A percentile compares a stretch with the other conserved stretches of the same genome.
Conservation (phyloP, 139 green algal genomes). For the Chlamydomonas sp. region DNA sequence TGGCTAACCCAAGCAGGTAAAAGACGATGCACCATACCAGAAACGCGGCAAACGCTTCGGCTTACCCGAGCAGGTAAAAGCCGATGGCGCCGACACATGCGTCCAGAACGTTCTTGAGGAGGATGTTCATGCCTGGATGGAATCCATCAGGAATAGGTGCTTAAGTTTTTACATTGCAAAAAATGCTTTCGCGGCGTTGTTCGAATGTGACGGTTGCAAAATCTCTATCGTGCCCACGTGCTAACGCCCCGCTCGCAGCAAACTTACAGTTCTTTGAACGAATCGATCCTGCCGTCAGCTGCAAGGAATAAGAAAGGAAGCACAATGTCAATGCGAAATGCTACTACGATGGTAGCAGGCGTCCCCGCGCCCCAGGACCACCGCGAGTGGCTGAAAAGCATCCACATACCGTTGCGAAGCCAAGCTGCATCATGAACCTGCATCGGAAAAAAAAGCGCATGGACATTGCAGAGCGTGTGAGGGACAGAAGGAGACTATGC, state of each 20-base stretch:
- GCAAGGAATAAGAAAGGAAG: neutral
- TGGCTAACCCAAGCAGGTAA: slow-evolving; percentile 3
- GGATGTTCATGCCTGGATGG: slow-evolving; percentile 87
- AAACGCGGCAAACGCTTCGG: neutral
- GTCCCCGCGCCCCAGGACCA: neutral
- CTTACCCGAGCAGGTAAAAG: slow-evolving; percentile 63
- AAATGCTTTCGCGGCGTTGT: neutral
- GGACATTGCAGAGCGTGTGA: neutral
- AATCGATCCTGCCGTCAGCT: slow-evolving; percentile 75
- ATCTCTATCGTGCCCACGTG: no score
- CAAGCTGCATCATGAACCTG: slow-evolving; percentile 88
- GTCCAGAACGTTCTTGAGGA: slow-evolving; percentile 89
- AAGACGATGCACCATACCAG: neutral
- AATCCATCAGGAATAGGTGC: slow-evolving; percentile 22
- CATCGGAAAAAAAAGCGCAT: neutral
- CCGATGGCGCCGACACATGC: slow-evolving; percentile 66
- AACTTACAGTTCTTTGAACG: slow-evolving; percentile 69
- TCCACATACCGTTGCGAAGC: slow-evolving; percentile 77
- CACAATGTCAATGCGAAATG: neutral
- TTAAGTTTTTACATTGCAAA: neutral
- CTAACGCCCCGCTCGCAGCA: no score
- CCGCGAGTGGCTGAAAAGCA: neutral
- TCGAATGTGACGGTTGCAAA: neutral
- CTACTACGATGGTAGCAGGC: neutral
- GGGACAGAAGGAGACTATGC: neutral